Evolutionary conservation across 805 yeast species (phyloP), one percentile per base, ranked within the genome.

Genomic region (Ogataea wickerhamii): DNA sequence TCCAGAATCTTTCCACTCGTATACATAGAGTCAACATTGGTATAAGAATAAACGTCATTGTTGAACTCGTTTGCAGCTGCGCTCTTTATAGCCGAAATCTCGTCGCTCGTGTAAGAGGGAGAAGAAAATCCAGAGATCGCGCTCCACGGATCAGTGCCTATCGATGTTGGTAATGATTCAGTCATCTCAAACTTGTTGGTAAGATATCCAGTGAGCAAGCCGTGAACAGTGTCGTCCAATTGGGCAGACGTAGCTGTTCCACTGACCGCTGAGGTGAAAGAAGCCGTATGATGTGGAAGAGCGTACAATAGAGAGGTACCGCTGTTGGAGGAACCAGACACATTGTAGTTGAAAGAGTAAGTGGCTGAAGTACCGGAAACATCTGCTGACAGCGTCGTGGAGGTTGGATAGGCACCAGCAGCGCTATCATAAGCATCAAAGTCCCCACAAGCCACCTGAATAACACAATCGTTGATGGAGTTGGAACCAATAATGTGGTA

Each of bases 1-100:
- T 87, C 95, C 44, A 87, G 66, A 29, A 77, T 70, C 61, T 89
- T 89, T n/a, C 97, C 98, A 10, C 91, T 73, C 20, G 82, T 77
- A 61, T 88, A 88, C 76, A 60, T 71, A 18, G 71, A 71, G 43
- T 70, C 73, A 26, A 70, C 51, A 47, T 73, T 66, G 26, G 67
- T 70, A 66, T 49, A 51, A 1, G 64, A 67, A n/a, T 59, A 59
- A 5, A 71, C 68, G 43, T 73, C 76, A 25, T 60, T 68, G 21
- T 55, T 52, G 23, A 59, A 55, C 29, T 73, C 78, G 14, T 56
- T 41, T 4, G 41, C 47, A 0, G 76, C 75, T 1, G 73, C 49
- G 26, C 48, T 20, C 39, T 47, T 38, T 40, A 58, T 53, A 14
- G 58, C 49, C 2, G 46, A 16, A 16, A 45, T 20, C 32, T 52